Evolutionary conservation across 208 protist genomes (phyloP).

Genomic region (Borovskyia barvae): DNA sequence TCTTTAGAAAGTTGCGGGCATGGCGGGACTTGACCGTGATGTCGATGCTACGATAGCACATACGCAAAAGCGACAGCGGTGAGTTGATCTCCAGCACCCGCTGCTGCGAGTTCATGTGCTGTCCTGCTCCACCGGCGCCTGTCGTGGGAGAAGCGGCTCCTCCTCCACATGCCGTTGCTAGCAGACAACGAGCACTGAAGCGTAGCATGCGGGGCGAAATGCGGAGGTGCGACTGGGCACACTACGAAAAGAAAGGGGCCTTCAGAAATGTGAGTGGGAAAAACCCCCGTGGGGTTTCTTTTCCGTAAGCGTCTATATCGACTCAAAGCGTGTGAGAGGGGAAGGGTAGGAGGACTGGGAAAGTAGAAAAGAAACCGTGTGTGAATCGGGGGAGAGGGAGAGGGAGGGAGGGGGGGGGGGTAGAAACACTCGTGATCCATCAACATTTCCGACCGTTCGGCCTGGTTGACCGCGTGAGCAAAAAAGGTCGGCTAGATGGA

Average conservation of each 20-base stretch:
- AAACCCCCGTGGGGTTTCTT: too few species aligned
- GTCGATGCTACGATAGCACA: slow-evolving; percentile 92
- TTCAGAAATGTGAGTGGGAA: too few species aligned
- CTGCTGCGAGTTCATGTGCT: slow-evolving; percentile 77
- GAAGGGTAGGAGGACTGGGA: not conserved
- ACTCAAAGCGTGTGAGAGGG: too few species aligned
- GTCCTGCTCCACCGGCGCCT: slow-evolving; percentile 2
- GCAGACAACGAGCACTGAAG: slow-evolving; percentile 1
- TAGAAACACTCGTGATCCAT: too few species aligned
- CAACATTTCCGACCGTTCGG: too few species aligned
- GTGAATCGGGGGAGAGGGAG: not conserved
- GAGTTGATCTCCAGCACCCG: slow-evolving; percentile 79
- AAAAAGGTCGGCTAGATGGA: too few species aligned
- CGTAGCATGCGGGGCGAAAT: too few species aligned
- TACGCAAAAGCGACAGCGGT: slow-evolving; percentile 76
- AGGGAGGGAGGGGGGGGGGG: not conserved
- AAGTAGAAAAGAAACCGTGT: not conserved
- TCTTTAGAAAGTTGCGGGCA: slow-evolving; percentile 82
- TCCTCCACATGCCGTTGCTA: not conserved
- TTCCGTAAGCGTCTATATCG: too few species aligned
- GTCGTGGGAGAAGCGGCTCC: not conserved
- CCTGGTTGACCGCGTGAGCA: too few species aligned
- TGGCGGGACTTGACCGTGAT: slow-evolving; percentile 86
- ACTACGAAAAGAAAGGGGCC: too few species aligned
- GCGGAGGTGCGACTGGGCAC: too few species aligned